Evolutionary conservation across 2,329 filamentous ascomycete genomes (phyloP).

Genomic region (Diaporthe sp.): DNA sequence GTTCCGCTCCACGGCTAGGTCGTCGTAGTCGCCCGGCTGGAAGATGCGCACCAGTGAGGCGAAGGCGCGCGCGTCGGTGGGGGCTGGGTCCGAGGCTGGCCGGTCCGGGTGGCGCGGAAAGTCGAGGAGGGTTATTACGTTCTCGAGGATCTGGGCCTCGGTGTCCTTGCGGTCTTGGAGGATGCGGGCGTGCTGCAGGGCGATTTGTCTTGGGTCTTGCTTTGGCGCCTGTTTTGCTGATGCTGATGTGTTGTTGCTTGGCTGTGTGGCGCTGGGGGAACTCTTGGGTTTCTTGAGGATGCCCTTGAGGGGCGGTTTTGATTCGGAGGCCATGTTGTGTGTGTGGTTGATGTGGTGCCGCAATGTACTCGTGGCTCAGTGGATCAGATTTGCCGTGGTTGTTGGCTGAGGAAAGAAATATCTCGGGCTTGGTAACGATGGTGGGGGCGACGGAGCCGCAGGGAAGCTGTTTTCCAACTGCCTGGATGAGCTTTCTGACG

Average conservation of each 20-base stretch:
- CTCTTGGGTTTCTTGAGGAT: slow-evolving; percentile 72
- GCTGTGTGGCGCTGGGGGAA: slow-evolving; percentile 49
- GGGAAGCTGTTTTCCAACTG: slow-evolving; percentile 28
- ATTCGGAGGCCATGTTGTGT: slow-evolving; percentile 59
- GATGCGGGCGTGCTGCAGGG: slow-evolving; percentile 83
- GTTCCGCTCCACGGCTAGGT: slow-evolving; percentile 89
- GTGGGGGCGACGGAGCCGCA: neutral
- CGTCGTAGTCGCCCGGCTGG: slow-evolving; percentile 90
- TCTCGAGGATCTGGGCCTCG: slow-evolving; percentile 79
- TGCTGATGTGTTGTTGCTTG: slow-evolving; percentile 36
- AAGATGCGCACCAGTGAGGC: slow-evolving; percentile 77
- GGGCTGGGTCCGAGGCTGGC: slow-evolving; percentile 62
- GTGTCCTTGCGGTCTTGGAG: slow-evolving; percentile 86
- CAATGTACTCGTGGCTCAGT: neutral
- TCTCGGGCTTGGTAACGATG: slow-evolving; percentile 2
- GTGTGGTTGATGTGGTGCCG: neutral
- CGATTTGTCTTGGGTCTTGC: slow-evolving; percentile 66
- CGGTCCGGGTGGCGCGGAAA: slow-evolving; percentile 57
- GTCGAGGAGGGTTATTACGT: slow-evolving; percentile 78
- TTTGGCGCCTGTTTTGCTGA: slow-evolving; percentile 55
- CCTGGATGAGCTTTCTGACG: slow-evolving; percentile 4
- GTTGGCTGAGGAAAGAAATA: neutral
- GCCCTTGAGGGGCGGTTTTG: slow-evolving; percentile 60
- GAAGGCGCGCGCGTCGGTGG: slow-evolving; percentile 74
- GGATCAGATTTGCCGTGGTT: neutral